These are phyloP conservation scores for Hypoxylon lienhwacheense DNA, from an alignment of 495 filamentous ascomycete species.

Conservation along the genomic window DNA sequence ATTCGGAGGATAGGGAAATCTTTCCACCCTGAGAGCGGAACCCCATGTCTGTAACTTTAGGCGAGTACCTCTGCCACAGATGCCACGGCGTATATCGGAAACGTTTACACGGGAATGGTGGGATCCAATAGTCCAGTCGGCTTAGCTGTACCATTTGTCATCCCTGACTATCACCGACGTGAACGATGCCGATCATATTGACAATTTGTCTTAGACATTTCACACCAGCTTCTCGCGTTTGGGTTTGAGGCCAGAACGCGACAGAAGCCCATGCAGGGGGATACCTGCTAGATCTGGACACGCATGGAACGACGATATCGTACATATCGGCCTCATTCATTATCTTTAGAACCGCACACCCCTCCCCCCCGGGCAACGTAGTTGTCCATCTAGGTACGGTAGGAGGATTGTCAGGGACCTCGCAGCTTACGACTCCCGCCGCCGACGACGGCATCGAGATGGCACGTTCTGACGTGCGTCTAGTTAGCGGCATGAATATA, in stretches of 20 bases:
- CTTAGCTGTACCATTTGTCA: conserved; percentile 30
- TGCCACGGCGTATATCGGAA: conserved; percentile 34
- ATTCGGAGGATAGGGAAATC: conserved; percentile 38
- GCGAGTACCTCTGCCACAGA: conserved; percentile 25
- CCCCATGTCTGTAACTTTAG: conserved; percentile 34
- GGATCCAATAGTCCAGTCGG: conserved; percentile 27
- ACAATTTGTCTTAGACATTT: conserved; percentile 34
- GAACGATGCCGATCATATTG: conserved; percentile 30
- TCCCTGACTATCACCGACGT: conserved; percentile 29
- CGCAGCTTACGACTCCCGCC: conserved; percentile 14
- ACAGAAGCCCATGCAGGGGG: conserved; percentile 29
- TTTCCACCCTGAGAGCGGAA: conserved; percentile 41
- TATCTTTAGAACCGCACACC: no score
- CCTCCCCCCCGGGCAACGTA: conserved; percentile 5
- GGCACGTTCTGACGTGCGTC: conserved; percentile 13
- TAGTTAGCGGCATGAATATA: conserved; percentile 13
- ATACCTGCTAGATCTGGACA: conserved; percentile 18
- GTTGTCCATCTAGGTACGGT: conserved; percentile 10
- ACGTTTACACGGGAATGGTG: conserved; percentile 27
- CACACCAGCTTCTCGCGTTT: conserved; percentile 13
- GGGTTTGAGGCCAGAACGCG: conserved; percentile 14
- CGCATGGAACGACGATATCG: conserved; percentile 8
- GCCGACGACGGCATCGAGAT: conserved; percentile 12
- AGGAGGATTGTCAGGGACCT: conserved; percentile 27
- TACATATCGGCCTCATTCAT: conserved; percentile 8